These are phyloP conservation scores for Pestalotiopsis sp. DNA, from an alignment of 2,329 filamentous ascomycete species.

Conservation along the genomic window DNA sequence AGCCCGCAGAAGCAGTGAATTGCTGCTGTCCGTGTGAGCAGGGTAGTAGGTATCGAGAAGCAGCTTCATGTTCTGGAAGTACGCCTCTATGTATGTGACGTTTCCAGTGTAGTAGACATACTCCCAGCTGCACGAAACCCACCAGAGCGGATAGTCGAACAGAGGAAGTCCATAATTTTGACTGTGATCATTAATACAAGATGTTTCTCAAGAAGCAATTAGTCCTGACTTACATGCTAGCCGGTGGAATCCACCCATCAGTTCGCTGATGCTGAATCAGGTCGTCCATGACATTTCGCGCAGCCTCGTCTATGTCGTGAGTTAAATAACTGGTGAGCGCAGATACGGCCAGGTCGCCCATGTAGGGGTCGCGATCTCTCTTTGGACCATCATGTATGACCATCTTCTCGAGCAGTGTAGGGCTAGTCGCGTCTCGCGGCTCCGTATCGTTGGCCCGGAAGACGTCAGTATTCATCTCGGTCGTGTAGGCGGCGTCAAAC, in stretches of 20 bases:
- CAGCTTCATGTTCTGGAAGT: conserved; percentile 43
- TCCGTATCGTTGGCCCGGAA: conserved; percentile 53
- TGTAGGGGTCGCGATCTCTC: conserved; percentile 55
- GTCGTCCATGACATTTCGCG: conserved; percentile 51
- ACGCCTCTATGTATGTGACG: conserved; percentile 39
- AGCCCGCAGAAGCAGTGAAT: conserved; percentile 45
- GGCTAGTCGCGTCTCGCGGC: conserved; percentile 45
- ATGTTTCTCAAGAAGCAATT: neutral
- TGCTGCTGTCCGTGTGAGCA: conserved; percentile 40
- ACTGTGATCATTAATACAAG: conserved; percentile 13
- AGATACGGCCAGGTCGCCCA: conserved; percentile 54
- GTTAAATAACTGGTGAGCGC: conserved; percentile 51
- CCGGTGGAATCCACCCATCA: conserved; percentile 58
- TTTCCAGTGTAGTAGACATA: conserved; percentile 54
- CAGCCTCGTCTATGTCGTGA: conserved; percentile 43
- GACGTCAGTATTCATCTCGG: conserved; percentile 49
- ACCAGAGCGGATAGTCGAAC: conserved; percentile 58
- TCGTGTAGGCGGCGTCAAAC: conserved; percentile 57
- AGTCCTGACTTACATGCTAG: conserved; percentile 46
- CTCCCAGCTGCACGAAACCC: conserved; percentile 52
- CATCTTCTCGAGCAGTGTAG: conserved; percentile 45
- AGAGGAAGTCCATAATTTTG: conserved; percentile 49
- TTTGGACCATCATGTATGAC: conserved; percentile 56
- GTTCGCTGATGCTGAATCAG: conserved; percentile 49
- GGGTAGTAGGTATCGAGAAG: conserved; percentile 51